Base-by-base conservation (phyloP, 2,329 filamentous ascomycete species). In the Metarhizium album region DNA sequence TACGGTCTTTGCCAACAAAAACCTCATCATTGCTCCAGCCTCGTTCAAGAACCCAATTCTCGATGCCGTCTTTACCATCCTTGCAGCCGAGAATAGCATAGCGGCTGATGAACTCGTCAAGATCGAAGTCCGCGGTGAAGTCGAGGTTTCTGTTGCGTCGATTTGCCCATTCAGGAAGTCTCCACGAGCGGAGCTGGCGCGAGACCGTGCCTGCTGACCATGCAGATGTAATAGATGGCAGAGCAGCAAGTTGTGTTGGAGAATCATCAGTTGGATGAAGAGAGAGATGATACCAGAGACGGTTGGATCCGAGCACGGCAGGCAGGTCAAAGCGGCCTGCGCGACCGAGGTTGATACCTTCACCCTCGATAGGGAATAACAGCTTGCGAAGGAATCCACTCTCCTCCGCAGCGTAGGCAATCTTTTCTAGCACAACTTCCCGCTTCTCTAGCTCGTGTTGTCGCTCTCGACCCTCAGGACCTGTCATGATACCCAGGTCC, bases 1-100 rank as follows among this genome's bases (percentile, higher is more conserved):
- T 83, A 31, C 93, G 86, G 67, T 97, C 90, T 52, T 83, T 84
- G 50, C 93, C 93, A 31, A 97, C 75, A 4, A 95, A 82, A 2
- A 97, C 90, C 69, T 97, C 93, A 38, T 93, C 93, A 59, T 98
- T 98, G 70, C 89, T 96, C 93, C 93, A 98, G 1, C 93, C 93
- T 52, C 93, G 83, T 68, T 97, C 90, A 47, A 97, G 77, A 52
- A 94, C 78, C 89, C 91, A 98, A 60, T 80, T 94, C 63, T 97
- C 89, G 49, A 96, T 90, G 46, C 91, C 93, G 55, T 98, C 93
- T 55, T 82, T 83, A 51, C 93, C 93, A 56, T 95, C 89, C 59
- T 84, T 81, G 66, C 93, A 98, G 14, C 93, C 93, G 0, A 98
- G 77, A 5, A 80, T 74, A 4, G 82, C 75, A 64, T 96, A 98